Base-by-base conservation (phyloP, 441 rosid species). In the Cnidoscolus chayamansa region DNA sequence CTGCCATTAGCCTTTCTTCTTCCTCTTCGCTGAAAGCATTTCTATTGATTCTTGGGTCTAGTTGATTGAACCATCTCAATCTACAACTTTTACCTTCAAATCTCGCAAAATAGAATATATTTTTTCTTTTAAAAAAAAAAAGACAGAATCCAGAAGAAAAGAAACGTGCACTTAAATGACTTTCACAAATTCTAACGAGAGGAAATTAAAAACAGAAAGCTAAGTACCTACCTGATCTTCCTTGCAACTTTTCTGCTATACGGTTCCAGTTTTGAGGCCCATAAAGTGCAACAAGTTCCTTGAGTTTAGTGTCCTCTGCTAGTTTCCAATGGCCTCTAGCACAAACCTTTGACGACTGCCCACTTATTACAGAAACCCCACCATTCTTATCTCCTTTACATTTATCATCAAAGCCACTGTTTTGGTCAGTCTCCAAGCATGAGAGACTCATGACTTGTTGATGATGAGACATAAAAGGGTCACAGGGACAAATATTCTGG, bases 261-360 rank as follows among this genome's bases (percentile, higher is more conserved):
- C 81, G 81, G 72, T 90, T 92, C 97, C 97, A 90, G 78, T 92
- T 90, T 68, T 90, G 91, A 72, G 96, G 96, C 31, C 97, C 97
- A 62, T 86, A 81, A 69, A 85, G 77, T 0, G 90, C 78, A 64
- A 92, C 97, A 67, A 92, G 94, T 35, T 92, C 92, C 79, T 81
- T 87, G 69, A 92, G 92, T 75, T 87, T 84, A 58, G 84, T 71
- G 83, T 92, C 97, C 65, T 90, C 97, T 7, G 89, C 87, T 20
- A 91, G 84, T 72, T 84, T 85, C 97, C 97, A 92, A 67, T 92
- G 97, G 30, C 97, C 94, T 81, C 92, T 83, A 53, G 80, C 80
- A 74, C 91, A 90, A 79, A 76, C 62, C 67, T 85, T 87, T 54
- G 81, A 40, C 6, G 45, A 71, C 64, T 66, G 74, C 16, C 66